phyloP scores from a whole-genome alignment of 2,329 filamentous ascomycete species.

The Penicillium occitanis region DNA sequence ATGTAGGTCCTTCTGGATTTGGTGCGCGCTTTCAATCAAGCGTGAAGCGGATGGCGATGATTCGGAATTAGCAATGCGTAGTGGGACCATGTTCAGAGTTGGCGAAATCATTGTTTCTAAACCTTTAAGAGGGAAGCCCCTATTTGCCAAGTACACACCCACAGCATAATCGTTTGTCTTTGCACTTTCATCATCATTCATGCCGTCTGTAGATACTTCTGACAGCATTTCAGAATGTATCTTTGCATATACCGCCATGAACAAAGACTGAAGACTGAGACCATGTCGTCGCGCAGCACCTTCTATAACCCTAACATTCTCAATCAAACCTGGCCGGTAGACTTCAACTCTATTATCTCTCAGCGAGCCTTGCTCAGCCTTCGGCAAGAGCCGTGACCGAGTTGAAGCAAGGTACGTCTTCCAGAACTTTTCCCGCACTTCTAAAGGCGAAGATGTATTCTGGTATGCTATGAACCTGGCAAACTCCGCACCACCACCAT shows the following conservation, averaged over 20 bases:
- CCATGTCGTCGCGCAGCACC: slow-evolving; percentile 51
- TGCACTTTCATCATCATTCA: slow-evolving; percentile 7
- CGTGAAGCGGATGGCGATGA: slow-evolving; percentile 22
- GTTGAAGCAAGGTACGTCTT: slow-evolving; percentile 36
- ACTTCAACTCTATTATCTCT: slow-evolving; percentile 16
- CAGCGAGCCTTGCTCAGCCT: not conserved
- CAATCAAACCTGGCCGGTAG: slow-evolving; percentile 53
- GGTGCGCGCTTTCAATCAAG: slow-evolving; percentile 54
- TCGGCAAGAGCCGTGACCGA: not conserved
- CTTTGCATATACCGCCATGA: slow-evolving; percentile 70
- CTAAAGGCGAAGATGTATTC: slow-evolving; percentile 26
- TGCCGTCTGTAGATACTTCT: not conserved
- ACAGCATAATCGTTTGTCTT: slow-evolving; percentile 55
- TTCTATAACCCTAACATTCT: slow-evolving; percentile 44
- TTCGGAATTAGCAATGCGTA: slow-evolving; percentile 54
- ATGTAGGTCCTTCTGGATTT: slow-evolving; percentile 68
- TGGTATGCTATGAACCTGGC: slow-evolving; percentile 44
- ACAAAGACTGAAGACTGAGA: slow-evolving; percentile 68
- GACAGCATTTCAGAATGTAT: slow-evolving; percentile 39
- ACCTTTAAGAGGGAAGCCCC: slow-evolving; percentile 55
- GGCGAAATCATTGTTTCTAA: slow-evolving; percentile 60
- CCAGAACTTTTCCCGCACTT: slow-evolving; percentile 47
- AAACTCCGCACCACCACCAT: slow-evolving; percentile 35
- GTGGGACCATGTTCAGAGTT: slow-evolving; percentile 75
- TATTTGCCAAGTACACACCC: slow-evolving; percentile 82